Conservation (phyloP, 169 alveolate genomes). For the Theileria sp. region DNA sequence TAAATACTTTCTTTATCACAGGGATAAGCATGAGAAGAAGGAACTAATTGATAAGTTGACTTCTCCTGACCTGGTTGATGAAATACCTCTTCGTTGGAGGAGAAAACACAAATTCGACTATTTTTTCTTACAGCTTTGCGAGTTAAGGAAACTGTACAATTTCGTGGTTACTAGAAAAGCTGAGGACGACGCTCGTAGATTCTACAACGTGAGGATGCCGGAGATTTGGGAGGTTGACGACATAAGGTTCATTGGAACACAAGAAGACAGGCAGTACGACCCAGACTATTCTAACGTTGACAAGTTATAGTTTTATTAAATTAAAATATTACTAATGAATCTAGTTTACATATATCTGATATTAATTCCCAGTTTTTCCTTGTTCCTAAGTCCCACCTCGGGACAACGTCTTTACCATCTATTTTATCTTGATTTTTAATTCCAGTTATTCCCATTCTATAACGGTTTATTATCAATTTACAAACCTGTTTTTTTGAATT, state of each 20-base stretch:
- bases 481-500: constrained; percentile 58
- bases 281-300: constrained; percentile 19
- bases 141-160: constrained; percentile 42
- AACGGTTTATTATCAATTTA: neutral
- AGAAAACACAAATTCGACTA: constrained; percentile 43
- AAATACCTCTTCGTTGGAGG: constrained; percentile 61
- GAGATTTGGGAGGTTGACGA: constrained; percentile 46
- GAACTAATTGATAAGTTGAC: constrained; percentile 48
- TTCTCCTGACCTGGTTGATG: constrained; percentile 52
- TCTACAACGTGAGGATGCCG: constrained; percentile 40
- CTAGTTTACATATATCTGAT: constrained; percentile 41
- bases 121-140: constrained; percentile 59
- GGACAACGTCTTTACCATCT: constrained; percentile 48
- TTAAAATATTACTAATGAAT: constrained; percentile 26
- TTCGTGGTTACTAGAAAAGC: constrained; percentile 54
- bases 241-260: constrained; percentile 53
- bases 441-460: constrained; percentile 24
- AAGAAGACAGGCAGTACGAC: constrained; percentile 51
- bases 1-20: constrained; percentile 53
- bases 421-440: neutral
- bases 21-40: constrained; percentile 48
- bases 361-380: constrained; percentile 62
- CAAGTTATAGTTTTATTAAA: neutral
- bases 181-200: constrained; percentile 58
- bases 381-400: constrained; percentile 46